Evolutionary conservation across 202 grass and related monocot species (phyloP).

Genomic region (Eragrostis tef): DNA sequence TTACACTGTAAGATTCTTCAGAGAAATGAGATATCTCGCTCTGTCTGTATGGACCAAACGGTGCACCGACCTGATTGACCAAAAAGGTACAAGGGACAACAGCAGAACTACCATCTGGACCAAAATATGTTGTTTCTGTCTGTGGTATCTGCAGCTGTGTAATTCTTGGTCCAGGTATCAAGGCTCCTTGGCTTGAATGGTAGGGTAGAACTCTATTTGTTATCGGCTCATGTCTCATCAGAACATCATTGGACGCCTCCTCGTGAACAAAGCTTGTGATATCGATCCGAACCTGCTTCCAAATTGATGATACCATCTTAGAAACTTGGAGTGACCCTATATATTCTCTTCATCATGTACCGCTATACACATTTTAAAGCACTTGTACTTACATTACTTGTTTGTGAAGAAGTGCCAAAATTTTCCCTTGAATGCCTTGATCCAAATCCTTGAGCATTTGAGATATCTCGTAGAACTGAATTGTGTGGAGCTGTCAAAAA

Average conservation of each 20-base stretch:
- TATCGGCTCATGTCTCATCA: slow-evolving; percentile 24
- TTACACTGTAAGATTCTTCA: slow-evolving; percentile 49
- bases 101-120: slow-evolving; percentile 5
- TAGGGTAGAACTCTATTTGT: slow-evolving; percentile 20
- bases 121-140: slow-evolving; percentile 31
- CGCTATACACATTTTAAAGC: not conserved
- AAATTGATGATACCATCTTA: slow-evolving; percentile 42
- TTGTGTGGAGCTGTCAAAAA: slow-evolving; percentile 32
- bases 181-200: slow-evolving; percentile 33
- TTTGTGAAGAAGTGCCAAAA: slow-evolving; percentile 20
- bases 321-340: not conserved
- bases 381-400: slow-evolving; percentile 47
- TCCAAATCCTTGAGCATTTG: slow-evolving; percentile 28
- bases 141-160: slow-evolving; percentile 40
- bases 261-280: slow-evolving; percentile 39
- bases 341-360: not conserved
- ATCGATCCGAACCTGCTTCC: slow-evolving; percentile 41
- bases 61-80: slow-evolving; percentile 18
- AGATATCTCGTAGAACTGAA: slow-evolving; percentile 17
- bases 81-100: slow-evolving; percentile 32
- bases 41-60: slow-evolving; percentile 19
- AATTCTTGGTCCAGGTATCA: slow-evolving; percentile 45
- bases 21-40: slow-evolving; percentile 19
- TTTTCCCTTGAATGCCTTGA: slow-evolving; percentile 27
- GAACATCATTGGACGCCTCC: slow-evolving; percentile 34